Base-by-base conservation (phyloP, 371 early-diverging fungal genomes). In the Zychaea mexicana region DNA sequence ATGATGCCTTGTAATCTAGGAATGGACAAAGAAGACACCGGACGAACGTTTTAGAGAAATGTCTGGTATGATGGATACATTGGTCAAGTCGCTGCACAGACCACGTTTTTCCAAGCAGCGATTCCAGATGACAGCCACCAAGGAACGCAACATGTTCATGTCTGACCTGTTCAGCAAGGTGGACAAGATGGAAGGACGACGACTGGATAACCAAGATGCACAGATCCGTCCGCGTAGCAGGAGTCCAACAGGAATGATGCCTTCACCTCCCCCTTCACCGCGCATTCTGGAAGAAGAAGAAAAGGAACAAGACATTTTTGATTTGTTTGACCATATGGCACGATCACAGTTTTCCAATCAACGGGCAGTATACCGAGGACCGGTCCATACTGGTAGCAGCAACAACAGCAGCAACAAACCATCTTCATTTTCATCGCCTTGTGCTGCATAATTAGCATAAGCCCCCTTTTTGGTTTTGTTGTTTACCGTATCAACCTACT, bases 31-130 rank as follows among this genome's bases (percentile, higher is more conserved):
- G n/a, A 4, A 64, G 22, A 75, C 80, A 0, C 75, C 77, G 49
- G 81, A 83, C 60, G 70, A 72, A 52, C 66, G 65, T 26, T 63
- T 81, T 10, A 60, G 76, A 57, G 84, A 85, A 53, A 77, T 83
- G 66, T 77, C 71, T 0, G 57, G 67, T 15, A 70, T 83, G 31
- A 78, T 76, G 21, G 81, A 85, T 64, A 70, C 78, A 57, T 69
- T 85, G 53, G 76, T 70, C 71, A 79, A 83, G 63, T 75, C 76
- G 2, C 26, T 73, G 12, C 8, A 75, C 49, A 69, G 76, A 6
- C 78, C 74, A 30, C 38, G 59, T 3, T 60, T 65, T 42, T 61
- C 56, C 30, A 52, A 66, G 31, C 70, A 70, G 31, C 70, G 70
- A 12, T 70, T 61, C 30, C 56, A 62, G 31, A 57, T 66, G 36